Base-by-base conservation (phyloP, 495 filamentous ascomycete genomes). In the Talaromyces liani region DNA sequence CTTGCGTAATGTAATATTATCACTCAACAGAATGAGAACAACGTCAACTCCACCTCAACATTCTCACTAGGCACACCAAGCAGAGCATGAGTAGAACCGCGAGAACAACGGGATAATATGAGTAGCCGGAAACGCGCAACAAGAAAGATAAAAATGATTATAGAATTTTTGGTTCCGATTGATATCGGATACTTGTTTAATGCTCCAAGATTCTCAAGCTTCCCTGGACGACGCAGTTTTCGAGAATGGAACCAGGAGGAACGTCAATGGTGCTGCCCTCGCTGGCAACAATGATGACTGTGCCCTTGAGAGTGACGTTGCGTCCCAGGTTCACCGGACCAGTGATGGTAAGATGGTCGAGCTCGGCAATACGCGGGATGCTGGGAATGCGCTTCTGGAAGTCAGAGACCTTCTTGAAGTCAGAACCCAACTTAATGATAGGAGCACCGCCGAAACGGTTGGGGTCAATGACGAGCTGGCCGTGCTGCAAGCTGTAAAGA, bases 341-440 rank as follows among this genome's bases (percentile, higher is more conserved):
- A 24, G 94, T 99, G 69, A 99, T 92, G 67, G 94, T 99, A 53
- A 99, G 84, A 68, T 99, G 94, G 71, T 99, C 94, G 47, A 99
- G 86, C 80, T 99, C 94, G 65, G 98, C 86, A 71, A 99, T 97
- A 80, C 93, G 96, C 59, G 94, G 94, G 70, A 99, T 99, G 77
- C 87, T 91, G 65, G 88, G 83, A 70, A 99, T 96, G 72, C 91
- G 91, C 82, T 96, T 91, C 85, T 97, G 93, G 88, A 99, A 99
- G 80, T 96, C 93, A 18, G 93, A 97, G 34, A 99, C 94, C 87
- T 99, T 99, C 90, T 99, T 99, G 86, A 98, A 99, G 85, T 99
- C 94, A 68, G 82, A 87, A 68, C 94, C 94, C 39, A 99, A 90
- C 88, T 99, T 99, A 83, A 99, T 98, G 68, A 99, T 85, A 63